Base-by-base conservation (phyloP, 495 filamentous ascomycete genomes). In the Jackrogersella minutella region DNA sequence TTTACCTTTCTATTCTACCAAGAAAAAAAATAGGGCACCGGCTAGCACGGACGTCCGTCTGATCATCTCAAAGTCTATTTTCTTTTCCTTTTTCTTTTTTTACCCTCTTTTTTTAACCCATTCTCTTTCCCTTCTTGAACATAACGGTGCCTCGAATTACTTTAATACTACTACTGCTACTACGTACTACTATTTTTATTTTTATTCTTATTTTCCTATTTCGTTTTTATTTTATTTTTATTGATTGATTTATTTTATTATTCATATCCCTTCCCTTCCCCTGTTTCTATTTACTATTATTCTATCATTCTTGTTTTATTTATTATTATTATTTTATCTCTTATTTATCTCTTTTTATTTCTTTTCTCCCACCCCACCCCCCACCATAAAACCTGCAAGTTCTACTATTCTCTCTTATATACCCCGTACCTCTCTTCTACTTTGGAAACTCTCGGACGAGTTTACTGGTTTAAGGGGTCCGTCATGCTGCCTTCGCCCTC, bases 401-500 rank as follows among this genome's bases (percentile, higher is more conserved):
- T 26, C 61, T 66, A n/a, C n/a, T n/a, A n/a, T n/a, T n/a, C n/a
- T 16, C 41, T 43, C 57, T 51, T 47, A 52, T 58, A 49, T 40
- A 44, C 17, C 37, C 17, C 56, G 34, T 21, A 46, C 22, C 41
- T 19, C 41, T 55, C 59, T 34, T 37, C 61, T 49, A 60, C 66
- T 34, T 43, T 64, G 49, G 59, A 50, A 55, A 53, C 21, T 54
- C 60, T 64, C 61, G 66, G 66, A 64, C 50, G 60, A 64, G 54
- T 60, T 69, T 64, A 64, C 61, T 69, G 66, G 66, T 69, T 69
- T 57, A 56, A 46, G 51, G 60, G 66, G 50, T 44, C 55, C 66
- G 66, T 64, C 66, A 69, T 69, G 66, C 61, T 69, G 47, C 61
- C 66, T 65, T 69, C 61, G 66, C 66, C 66, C 36, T 69, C 66